Conservation (phyloP, 2,329 filamentous ascomycete genomes). For the Colletotrichum gigasporum region DNA sequence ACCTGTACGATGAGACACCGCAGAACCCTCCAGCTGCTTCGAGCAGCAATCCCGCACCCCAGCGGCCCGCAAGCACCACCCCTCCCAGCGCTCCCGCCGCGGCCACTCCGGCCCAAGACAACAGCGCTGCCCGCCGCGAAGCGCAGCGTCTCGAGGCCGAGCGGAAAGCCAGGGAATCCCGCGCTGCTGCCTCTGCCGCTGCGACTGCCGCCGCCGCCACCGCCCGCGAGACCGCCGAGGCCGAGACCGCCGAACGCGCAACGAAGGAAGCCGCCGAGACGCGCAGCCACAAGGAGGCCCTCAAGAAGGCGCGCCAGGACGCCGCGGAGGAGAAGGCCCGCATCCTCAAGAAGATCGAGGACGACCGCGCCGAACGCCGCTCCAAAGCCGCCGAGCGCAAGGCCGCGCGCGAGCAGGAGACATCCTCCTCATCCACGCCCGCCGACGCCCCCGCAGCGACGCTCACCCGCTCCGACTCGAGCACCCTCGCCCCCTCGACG, state of each 20-base stretch:
- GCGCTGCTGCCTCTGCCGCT: slow-evolving; percentile 54
- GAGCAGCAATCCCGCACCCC: not conserved
- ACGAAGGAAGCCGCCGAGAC: slow-evolving; percentile 42
- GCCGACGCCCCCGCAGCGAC: slow-evolving; percentile 42
- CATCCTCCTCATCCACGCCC: slow-evolving; percentile 37
- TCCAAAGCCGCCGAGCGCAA: slow-evolving; percentile 61
- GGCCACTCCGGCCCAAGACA: slow-evolving; percentile 33
- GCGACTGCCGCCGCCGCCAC: no score
- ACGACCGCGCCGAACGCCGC: slow-evolving; percentile 76
- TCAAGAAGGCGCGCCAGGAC: slow-evolving; percentile 72
- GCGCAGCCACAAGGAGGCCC: slow-evolving; percentile 59
- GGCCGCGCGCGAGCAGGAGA: slow-evolving; percentile 46
- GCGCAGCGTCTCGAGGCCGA: slow-evolving; percentile 54
- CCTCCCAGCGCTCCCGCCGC: slow-evolving; percentile 36
- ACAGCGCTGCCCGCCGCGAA: slow-evolving; percentile 52
- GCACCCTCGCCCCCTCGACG: slow-evolving; percentile 40
- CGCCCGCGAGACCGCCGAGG: slow-evolving; percentile 54
- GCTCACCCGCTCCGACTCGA: slow-evolving; percentile 43
- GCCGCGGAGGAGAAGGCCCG: slow-evolving; percentile 74
- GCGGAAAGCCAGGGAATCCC: slow-evolving; percentile 60
- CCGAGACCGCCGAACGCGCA: slow-evolving; percentile 40
- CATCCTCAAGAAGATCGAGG: slow-evolving; percentile 79
- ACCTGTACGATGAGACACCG: slow-evolving; percentile 8
- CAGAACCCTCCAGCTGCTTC: slow-evolving; percentile 2
- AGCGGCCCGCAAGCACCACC: slow-evolving; percentile 28